Base-by-base conservation (phyloP, 2,329 filamentous ascomycete species). In the Ophiostoma himal-ulmi region DNA sequence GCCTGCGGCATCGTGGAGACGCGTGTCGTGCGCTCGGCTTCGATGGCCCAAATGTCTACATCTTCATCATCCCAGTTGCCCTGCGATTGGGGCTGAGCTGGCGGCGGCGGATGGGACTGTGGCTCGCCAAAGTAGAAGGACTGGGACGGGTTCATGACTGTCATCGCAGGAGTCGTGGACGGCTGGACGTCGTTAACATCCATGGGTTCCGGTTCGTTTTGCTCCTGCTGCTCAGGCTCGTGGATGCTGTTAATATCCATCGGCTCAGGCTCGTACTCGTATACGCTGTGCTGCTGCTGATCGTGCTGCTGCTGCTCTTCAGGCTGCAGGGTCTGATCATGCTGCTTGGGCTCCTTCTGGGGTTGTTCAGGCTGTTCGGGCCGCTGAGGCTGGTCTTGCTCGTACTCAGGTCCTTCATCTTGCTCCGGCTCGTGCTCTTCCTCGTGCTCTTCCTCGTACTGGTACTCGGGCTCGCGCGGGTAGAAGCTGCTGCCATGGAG, bases 31-130 rank as follows among this genome's bases (percentile, higher is more conserved):
- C 85, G 82, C 69, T 82, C 80, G 13, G 85, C 86, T 75, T 88
- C 86, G 34, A 87, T 75, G 41, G 84, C 85, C 85, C 86, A 88
- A 13, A 88, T 81, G 73, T 88, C 82, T 3, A 78, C 79, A 13
- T 82, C 83, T 3, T 82, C 81, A 5, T 69, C 44, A 5, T 65
- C 66, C n/a, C 39, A 37, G 13, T 60, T 22, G 22, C 22, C 57
- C 52, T 54, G 52, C 14, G 52, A 54, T 22, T 54, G 52, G 20
- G n/a, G 44, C 44, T 48, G 44, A 10, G 17, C 52, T 57, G n/a
- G n/a, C n/a, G 52, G 52, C n/a, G 26, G 52, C 17, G 52, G 52
- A 10, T 26, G 8, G 26, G 26, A 20, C 57, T 62, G 57, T 2
- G 22, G 17, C 11, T 20, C 11, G 26, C 57, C 57, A 62, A 62